Conservation (phyloP, 441 rosid species). For the Viola pubescens region DNA sequence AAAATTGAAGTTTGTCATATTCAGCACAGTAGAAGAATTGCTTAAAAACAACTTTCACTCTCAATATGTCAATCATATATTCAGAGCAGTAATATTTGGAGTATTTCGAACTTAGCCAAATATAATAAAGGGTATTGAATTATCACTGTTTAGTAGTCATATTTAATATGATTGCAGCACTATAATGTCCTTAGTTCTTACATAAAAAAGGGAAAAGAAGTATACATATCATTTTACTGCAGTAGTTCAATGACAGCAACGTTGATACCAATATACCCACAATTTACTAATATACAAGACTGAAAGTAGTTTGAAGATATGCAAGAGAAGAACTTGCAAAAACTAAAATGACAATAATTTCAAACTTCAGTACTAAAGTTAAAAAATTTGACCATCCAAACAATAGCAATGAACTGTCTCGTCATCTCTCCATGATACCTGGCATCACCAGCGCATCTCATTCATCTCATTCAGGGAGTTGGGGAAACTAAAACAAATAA, state of each 20-base stretch:
- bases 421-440: not conserved
- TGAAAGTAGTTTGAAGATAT: not conserved
- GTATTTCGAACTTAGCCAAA: too few species aligned
- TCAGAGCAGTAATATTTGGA: too few species aligned
- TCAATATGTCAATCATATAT: too few species aligned
- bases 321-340: not conserved
- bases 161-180: too few species aligned
- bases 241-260: not conserved
- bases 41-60: not conserved
- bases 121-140: not conserved
- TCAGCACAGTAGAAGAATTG: slow-evolving; percentile 1
- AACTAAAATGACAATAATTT: not conserved
- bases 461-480: not conserved
- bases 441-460: slow-evolving; percentile 1
- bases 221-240: not conserved
- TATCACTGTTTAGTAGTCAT: too few species aligned
- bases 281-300: not conserved
- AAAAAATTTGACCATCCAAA: not conserved
- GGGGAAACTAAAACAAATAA: not conserved
- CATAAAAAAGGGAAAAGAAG: not conserved
- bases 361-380: not conserved
- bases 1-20: not conserved
- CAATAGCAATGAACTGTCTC: not conserved
- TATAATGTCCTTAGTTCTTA: too few species aligned
- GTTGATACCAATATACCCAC: not conserved